Conservation (phyloP, 1,139 yeast species). For the Suhomyces yuchorum region DNA sequence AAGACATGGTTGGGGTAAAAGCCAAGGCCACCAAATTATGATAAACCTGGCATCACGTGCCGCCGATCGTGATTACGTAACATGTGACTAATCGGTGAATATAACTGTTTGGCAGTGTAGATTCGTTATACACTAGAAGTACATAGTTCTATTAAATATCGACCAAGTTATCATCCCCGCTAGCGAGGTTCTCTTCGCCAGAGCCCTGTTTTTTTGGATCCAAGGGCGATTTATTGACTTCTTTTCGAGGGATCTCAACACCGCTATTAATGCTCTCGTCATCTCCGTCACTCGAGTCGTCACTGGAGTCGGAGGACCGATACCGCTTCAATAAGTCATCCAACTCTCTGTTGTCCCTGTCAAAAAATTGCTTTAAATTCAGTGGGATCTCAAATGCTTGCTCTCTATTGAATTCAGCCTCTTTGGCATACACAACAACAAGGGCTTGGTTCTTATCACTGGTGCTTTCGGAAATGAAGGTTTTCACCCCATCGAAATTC, state of each 20-base stretch:
- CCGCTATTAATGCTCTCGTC: not conserved
- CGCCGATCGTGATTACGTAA: not conserved
- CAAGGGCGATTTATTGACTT: not conserved
- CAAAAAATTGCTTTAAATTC: constrained; percentile 21
- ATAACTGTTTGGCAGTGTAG: not conserved
- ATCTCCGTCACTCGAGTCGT: not conserved
- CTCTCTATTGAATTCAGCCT: constrained; percentile 12
- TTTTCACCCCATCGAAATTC: constrained; percentile 24
- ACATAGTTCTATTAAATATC: not conserved
- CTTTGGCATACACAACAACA: constrained; percentile 25
- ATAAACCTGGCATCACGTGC: not conserved
- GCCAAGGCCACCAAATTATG: not conserved
- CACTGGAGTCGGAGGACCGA: constrained; percentile 4
- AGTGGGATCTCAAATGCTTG: constrained; percentile 15
- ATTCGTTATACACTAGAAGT: not conserved
- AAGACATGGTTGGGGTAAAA: constrained; percentile 38
- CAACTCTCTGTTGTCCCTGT: constrained; percentile 21
- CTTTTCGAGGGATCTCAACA: not conserved
- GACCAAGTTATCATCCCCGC: not conserved
- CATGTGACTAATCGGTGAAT: not conserved
- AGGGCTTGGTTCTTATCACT: constrained; percentile 19
- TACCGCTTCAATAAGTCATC: constrained; percentile 6
- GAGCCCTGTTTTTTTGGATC: not conserved
- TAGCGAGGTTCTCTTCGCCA: not conserved
- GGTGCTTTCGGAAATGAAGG: constrained; percentile 20